These are phyloP conservation scores for Fusarium anthophilum DNA, from an alignment of 2,329 filamentous ascomycete genomes.

Conservation along the genomic window DNA sequence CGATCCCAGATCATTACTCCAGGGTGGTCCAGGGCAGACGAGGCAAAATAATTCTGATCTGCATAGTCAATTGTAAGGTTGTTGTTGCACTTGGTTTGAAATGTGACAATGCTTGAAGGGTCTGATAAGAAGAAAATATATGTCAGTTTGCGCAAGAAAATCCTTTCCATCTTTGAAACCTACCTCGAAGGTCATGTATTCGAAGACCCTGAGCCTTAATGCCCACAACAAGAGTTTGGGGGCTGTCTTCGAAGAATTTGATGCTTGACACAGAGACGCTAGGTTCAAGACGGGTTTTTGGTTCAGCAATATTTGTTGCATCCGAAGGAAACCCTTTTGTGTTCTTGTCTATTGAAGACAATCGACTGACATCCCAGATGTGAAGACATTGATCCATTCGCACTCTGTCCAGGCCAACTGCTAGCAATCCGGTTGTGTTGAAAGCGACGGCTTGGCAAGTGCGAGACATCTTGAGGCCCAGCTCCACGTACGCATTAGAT, in stretches of 20 bases:
- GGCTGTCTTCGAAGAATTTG: conserved; percentile 81
- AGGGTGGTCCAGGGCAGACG: conserved; percentile 78
- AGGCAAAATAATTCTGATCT: conserved; percentile 86
- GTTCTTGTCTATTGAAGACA: conserved; percentile 59
- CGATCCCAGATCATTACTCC: conserved; percentile 83
- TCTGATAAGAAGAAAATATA: conserved; percentile 44
- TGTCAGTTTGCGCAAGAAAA: not conserved
- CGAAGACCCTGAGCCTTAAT: conserved; percentile 79
- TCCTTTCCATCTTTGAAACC: conserved; percentile 6
- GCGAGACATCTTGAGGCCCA: conserved; percentile 78
- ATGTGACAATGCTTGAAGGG: conserved; percentile 63
- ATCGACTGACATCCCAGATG: conserved; percentile 79
- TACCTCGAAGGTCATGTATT: conserved; percentile 82
- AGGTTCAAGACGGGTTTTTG: conserved; percentile 68
- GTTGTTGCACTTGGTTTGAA: conserved; percentile 73
- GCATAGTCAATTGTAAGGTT: conserved; percentile 81
- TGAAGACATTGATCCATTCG: conserved; percentile 85
- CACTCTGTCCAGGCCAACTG: conserved; percentile 82
- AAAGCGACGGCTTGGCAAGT: conserved; percentile 86
- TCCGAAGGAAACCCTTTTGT: conserved; percentile 61
- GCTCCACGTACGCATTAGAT: conserved; percentile 70
- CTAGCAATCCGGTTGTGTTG: conserved; percentile 75
- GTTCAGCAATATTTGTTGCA: conserved; percentile 61
- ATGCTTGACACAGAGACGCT: conserved; percentile 83
- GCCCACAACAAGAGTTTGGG: conserved; percentile 78